phyloP scores from a whole-genome alignment of 192 early-diverging fungal genomes.

The Coemansia sp. region DNA sequence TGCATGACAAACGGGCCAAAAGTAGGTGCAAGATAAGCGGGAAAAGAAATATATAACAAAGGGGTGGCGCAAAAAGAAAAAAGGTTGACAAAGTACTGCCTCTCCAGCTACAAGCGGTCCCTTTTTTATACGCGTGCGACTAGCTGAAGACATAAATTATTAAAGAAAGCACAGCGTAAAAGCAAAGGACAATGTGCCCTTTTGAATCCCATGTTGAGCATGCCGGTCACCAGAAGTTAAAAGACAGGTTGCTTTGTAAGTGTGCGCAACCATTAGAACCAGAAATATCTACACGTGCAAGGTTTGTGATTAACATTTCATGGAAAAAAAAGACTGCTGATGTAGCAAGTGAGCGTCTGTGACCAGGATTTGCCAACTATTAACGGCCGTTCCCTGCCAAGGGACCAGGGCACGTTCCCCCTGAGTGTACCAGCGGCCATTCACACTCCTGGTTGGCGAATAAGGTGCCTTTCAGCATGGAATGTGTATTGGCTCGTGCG shows the following conservation, averaged over 20 bases:
- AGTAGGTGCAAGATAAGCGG: neutral
- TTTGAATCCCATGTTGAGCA: neutral
- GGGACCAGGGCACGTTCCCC: neutral
- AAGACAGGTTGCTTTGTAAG: neutral
- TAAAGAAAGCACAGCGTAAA: neutral
- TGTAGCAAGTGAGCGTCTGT: neutral
- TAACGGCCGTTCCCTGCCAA: neutral
- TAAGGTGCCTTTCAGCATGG: neutral
- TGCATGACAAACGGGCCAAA: neutral
- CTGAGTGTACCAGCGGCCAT: neutral
- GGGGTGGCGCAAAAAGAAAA: neutral
- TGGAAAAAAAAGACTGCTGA: neutral
- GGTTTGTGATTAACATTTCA: neutral
- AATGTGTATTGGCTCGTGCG: too few relatives aligned
- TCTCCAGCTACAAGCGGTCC: neutral
- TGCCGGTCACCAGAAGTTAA: neutral
- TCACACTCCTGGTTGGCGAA: neutral
- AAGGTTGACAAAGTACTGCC: neutral
- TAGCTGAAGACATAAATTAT: neutral
- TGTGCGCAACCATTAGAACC: neutral
- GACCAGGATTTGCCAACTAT: neutral
- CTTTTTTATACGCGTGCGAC: neutral
- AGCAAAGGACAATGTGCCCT: neutral
- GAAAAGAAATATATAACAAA: neutral
- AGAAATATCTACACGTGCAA: neutral